A percentile compares a stretch with the other conserved stretches of the same genome.
These are phyloP conservation scores for Vaccinium macrocarpon DNA, from an alignment of 148 eudicot species.

Conservation along the genomic window DNA sequence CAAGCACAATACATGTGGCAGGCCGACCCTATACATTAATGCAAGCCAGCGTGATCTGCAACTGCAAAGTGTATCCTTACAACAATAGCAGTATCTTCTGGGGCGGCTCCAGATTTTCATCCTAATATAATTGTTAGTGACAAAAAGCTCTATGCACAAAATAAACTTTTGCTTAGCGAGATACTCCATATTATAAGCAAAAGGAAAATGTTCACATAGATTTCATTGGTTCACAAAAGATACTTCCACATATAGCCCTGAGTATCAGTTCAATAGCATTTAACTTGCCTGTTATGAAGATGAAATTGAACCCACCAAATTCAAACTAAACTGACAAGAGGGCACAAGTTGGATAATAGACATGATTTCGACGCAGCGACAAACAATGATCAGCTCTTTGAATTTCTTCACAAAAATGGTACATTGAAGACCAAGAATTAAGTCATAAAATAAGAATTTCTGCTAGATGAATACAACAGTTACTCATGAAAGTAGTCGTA, in stretches of 20 bases:
- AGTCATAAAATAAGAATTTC: not conserved
- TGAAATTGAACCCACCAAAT: not conserved
- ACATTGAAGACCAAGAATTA: not conserved
- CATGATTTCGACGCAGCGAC: too few species aligned
- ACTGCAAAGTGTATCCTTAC: not conserved
- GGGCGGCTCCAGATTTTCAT: too few species aligned
- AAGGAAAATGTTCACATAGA: too few species aligned
- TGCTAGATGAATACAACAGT: not conserved
- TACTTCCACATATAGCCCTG: too few species aligned
- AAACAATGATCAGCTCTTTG: too few species aligned
- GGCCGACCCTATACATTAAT: not conserved
- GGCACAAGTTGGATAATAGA: too few species aligned
- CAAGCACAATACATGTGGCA: not conserved
- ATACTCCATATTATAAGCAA: too few species aligned
- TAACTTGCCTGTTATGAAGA: not conserved
- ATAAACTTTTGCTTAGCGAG: too few species aligned
- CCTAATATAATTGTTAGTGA: too few species aligned
- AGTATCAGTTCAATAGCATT: not conserved
- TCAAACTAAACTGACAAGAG: not conserved
- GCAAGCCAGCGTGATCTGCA: not conserved
- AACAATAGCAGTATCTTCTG: not conserved
- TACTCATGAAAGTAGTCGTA: constrained; percentile 31
- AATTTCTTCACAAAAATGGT: not conserved
- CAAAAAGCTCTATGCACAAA: too few species aligned
- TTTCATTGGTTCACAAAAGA: too few species aligned